A percentile compares a stretch with the other conserved stretches of the same genome.
phyloP scores from a whole-genome alignment of 1,284 basidiomycete species.

The Apiotrichum montevideense region DNA sequence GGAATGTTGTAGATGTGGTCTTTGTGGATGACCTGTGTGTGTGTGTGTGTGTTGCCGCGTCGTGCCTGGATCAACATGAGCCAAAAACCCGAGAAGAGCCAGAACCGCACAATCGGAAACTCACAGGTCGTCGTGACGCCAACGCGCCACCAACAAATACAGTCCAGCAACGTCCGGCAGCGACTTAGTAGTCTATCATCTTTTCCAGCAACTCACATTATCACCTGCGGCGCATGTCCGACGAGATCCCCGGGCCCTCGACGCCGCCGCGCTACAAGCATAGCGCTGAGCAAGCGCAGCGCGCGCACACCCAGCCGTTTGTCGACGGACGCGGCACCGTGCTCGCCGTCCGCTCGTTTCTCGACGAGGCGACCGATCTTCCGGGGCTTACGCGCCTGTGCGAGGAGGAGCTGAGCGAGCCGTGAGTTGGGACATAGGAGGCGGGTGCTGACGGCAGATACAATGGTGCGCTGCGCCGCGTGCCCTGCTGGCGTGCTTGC shows the following conservation, averaged over 20 bases:
- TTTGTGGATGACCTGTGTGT: too few relatives aligned
- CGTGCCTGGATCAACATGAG: too few relatives aligned
- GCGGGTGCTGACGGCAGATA: conserved; percentile 15
- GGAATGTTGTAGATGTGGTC: too few relatives aligned
- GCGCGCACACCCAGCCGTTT: conserved; percentile 6
- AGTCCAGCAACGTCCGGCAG: too few relatives aligned
- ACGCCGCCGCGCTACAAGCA: neutral
- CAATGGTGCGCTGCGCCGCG: conserved; percentile 14
- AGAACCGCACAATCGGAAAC: too few relatives aligned
- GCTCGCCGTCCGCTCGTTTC: conserved; percentile 31
- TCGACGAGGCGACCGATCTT: conserved; percentile 60
- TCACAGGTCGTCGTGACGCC: too few relatives aligned
- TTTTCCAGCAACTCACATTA: neutral
- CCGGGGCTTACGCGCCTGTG: conserved; percentile 75
- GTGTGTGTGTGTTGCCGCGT: too few relatives aligned
- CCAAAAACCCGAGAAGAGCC: too few relatives aligned
- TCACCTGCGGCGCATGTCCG: neutral
- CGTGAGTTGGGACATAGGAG: conserved; percentile 58
- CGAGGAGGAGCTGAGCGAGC: conserved; percentile 89
- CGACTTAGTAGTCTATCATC: too few relatives aligned
- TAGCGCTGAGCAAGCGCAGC: neutral
- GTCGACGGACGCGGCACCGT: conserved; percentile 17
- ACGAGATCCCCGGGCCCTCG: neutral
- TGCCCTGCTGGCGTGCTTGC: neutral
- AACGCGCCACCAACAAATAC: too few relatives aligned